These are phyloP conservation scores for Pseudogymnoascus sp. DNA, from an alignment of 2,329 filamentous ascomycete genomes.

Conservation along the genomic window DNA sequence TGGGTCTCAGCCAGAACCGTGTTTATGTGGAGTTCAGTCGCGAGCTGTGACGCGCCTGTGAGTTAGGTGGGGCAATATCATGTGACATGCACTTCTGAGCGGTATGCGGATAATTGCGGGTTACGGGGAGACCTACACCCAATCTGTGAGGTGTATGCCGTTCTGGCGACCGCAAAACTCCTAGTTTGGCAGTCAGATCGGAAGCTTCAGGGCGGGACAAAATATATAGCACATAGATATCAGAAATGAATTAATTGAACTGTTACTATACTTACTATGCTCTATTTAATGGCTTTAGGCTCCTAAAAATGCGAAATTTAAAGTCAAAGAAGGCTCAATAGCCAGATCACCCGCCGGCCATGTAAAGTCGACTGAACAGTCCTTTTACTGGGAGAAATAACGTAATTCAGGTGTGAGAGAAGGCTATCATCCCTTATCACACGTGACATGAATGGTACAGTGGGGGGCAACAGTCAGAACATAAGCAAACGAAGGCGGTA, in stretches of 20 bases:
- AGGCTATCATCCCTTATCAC: not conserved
- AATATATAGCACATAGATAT: no score
- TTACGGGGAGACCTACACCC: no score
- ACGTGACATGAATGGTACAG: not conserved
- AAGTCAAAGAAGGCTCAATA: not conserved
- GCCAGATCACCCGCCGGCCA: not conserved
- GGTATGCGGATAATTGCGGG: no score
- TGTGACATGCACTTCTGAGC: not conserved
- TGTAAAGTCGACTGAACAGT: not conserved
- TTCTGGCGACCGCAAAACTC: no score
- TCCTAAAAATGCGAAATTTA: not conserved
- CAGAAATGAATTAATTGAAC: no score
- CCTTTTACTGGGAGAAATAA: not conserved
- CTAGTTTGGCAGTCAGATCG: no score
- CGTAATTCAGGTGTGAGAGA: not conserved
- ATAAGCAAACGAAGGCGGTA: not conserved
- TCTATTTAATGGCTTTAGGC: no score
- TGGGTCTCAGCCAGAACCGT: constrained; percentile 9
- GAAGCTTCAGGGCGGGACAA: no score
- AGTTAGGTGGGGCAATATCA: not conserved
- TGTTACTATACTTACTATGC: no score
- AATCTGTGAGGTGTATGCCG: no score
- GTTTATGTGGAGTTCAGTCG: constrained; percentile 9
- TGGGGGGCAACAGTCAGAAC: not conserved
- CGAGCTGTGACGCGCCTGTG: not conserved